A percentile compares a stretch with the other conserved stretches of the same genome.
phyloP scores from a whole-genome alignment of 192 early-diverging fungal species.

The Anaeromyces robustus region DNA sequence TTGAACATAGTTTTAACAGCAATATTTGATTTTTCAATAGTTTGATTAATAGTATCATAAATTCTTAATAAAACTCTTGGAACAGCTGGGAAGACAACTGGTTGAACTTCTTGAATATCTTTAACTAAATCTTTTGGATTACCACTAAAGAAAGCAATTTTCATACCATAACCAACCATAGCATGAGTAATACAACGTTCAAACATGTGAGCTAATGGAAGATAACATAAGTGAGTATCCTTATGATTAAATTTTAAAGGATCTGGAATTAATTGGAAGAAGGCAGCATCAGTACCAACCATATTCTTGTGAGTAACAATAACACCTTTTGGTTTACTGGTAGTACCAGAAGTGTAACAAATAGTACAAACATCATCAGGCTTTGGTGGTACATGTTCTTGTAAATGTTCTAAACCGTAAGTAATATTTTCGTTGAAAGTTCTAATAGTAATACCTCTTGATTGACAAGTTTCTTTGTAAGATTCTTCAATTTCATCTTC shows the following conservation, averaged over 20 bases:
- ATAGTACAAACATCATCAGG: constrained; percentile 63
- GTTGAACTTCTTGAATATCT: constrained; percentile 63
- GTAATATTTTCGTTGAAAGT: neutral
- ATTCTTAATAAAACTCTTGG: constrained; percentile 80
- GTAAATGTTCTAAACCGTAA: neutral
- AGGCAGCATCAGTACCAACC: constrained; percentile 14
- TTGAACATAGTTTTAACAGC: constrained; percentile 29
- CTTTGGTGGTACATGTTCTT: constrained; percentile 22
- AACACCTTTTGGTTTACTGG: constrained; percentile 52
- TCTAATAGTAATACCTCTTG: neutral
- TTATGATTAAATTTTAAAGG: neutral
- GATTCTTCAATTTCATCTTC: neutral
- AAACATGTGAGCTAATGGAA: constrained; percentile 75
- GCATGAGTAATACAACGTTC: constrained; percentile 16
- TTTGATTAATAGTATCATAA: constrained; percentile 60
- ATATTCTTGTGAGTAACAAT: neutral
- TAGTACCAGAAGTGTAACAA: constrained; percentile 77
- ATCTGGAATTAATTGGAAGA: constrained; percentile 17
- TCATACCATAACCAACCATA: constrained; percentile 32
- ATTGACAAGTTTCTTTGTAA: neutral
- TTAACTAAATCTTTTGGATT: constrained; percentile 52
- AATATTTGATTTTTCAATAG: constrained; percentile 50
- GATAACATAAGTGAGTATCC: constrained; percentile 62
- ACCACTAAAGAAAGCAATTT: constrained; percentile 70
- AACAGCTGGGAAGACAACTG: constrained; percentile 67